Percentiles rank a stretch among this genome's conserved stretches.
Conservation (phyloP, 1,139 yeast species). For the Nematodospora anomalae region DNA sequence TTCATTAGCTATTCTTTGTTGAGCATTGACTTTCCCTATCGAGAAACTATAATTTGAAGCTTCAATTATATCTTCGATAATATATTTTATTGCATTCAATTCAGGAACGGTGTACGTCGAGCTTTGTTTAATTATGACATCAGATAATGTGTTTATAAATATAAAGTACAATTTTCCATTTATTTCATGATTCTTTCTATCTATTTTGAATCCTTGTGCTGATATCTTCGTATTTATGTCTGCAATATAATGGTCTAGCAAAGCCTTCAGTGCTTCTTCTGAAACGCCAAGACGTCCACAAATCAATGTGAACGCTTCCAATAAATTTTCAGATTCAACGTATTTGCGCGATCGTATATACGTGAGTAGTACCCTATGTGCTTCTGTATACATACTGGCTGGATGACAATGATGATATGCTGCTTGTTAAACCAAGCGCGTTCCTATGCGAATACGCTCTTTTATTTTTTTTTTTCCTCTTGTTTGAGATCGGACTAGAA, state of each 20-base stretch:
- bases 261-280: slow-evolving; percentile 8
- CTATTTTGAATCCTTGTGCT: slow-evolving; percentile 47
- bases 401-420: slow-evolving; percentile 1
- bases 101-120: slow-evolving; percentile 48
- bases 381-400: slow-evolving; percentile 25
- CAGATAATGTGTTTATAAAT: slow-evolving; percentile 44
- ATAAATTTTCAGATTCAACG: slow-evolving; percentile 17
- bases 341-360: slow-evolving; percentile 39
- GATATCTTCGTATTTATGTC: slow-evolving; percentile 40
- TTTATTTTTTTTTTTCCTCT: background rate
- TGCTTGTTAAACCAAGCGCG: slow-evolving; percentile 1
- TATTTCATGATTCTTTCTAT: slow-evolving; percentile 37
- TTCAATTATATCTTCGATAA: slow-evolving; percentile 48
- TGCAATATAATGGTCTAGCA: slow-evolving; percentile 30
- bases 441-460: background rate
- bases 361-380: slow-evolving; percentile 47
- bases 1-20: slow-evolving; percentile 24
- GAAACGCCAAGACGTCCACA: slow-evolving; percentile 9
- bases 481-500: background rate
- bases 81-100: slow-evolving; percentile 46
- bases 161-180: slow-evolving; percentile 33
- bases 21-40: slow-evolving; percentile 30
- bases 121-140: slow-evolving; percentile 41
- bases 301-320: slow-evolving; percentile 17
- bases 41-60: slow-evolving; percentile 26